phyloP scores from a whole-genome alignment of 805 yeast genomes.

The Yarrowia deformans region DNA sequence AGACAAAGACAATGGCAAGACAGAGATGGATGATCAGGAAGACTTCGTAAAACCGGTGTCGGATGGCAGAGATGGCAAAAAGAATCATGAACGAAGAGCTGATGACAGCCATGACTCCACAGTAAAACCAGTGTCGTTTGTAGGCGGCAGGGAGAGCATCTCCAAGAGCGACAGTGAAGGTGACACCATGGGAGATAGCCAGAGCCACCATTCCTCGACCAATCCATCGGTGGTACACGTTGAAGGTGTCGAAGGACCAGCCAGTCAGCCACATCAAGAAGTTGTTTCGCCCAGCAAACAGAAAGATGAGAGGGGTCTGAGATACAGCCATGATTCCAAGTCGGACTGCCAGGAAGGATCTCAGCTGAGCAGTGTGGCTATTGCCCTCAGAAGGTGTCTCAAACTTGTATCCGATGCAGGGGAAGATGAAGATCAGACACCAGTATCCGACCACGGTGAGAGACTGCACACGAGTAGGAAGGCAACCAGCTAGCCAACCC shows the following conservation, averaged over 20 bases:
- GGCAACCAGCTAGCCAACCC: conserved; percentile 41
- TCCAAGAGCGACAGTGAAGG: conserved; percentile 58
- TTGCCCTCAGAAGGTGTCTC: conserved; percentile 26
- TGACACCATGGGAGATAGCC: conserved; percentile 62
- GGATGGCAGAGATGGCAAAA: conserved; percentile 59
- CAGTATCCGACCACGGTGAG: conserved; percentile 51
- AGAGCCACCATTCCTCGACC: conserved; percentile 61
- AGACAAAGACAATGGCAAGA: conserved; percentile 61
- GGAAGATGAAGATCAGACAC: conserved; percentile 49
- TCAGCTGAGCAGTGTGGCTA: conserved; percentile 45
- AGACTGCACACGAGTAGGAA: conserved; percentile 54
- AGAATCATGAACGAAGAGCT: conserved; percentile 55
- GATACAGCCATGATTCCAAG: conserved; percentile 56
- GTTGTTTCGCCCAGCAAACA: conserved; percentile 76
- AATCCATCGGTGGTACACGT: conserved; percentile 67
- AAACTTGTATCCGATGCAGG: conserved; percentile 44
- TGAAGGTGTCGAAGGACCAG: conserved; percentile 66
- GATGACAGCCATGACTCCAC: conserved; percentile 56
- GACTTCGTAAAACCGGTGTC: conserved; percentile 64
- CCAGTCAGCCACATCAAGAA: conserved; percentile 69
- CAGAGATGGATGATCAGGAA: conserved; percentile 66
- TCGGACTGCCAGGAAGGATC: conserved; percentile 55
- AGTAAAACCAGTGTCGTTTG: conserved; percentile 42
- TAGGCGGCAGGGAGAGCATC: conserved; percentile 41
- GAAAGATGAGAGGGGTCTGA: conserved; percentile 54